Percentiles rank a stretch among this genome's conserved stretches.
Conservation (phyloP, 2,329 filamentous ascomycete species). For the Aureobasidium subglaciale region DNA sequence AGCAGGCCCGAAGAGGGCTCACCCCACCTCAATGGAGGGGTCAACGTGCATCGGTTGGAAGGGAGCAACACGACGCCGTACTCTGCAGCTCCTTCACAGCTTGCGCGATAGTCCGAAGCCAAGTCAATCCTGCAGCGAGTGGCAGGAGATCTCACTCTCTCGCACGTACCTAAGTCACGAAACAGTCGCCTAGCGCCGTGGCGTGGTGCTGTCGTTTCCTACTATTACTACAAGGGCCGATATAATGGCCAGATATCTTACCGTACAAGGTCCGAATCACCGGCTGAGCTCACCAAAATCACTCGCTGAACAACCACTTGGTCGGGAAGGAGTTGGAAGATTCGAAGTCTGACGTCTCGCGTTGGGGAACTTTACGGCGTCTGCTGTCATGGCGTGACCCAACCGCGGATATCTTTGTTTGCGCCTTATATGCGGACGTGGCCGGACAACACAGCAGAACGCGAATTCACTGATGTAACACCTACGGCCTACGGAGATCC, state of each 20-base stretch:
- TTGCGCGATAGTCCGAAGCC: slow-evolving; percentile 11
- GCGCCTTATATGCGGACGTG: not conserved
- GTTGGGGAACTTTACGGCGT: not conserved
- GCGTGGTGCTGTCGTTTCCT: slow-evolving; percentile 8
- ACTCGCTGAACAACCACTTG: not conserved
- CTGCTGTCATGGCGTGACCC: slow-evolving; percentile 12
- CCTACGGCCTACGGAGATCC: no score
- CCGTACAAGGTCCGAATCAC: slow-evolving; percentile 11
- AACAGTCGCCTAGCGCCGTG: not conserved
- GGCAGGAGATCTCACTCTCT: slow-evolving; percentile 7
- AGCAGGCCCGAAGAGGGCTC: slow-evolving; percentile 10
- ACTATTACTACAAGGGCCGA: slow-evolving; percentile 10
- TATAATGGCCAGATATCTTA: slow-evolving; percentile 1
- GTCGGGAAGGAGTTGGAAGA: slow-evolving; percentile 5
- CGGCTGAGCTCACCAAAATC: not conserved
- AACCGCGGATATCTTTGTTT: not conserved
- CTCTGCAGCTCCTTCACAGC: not conserved
- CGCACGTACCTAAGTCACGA: slow-evolving; percentile 3
- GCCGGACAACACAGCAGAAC: not conserved
- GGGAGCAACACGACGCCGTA: not conserved
- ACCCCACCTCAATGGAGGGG: slow-evolving; percentile 11
- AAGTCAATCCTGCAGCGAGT: not conserved
- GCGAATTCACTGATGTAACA: no score
- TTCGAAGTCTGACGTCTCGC: slow-evolving; percentile 1
- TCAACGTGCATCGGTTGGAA: slow-evolving; percentile 12